A percentile compares a stretch with the other conserved stretches of the same genome.
Evolutionary conservation across 2,329 filamentous ascomycete species (phyloP).

Genomic region (Fusarium sarcochroum): DNA sequence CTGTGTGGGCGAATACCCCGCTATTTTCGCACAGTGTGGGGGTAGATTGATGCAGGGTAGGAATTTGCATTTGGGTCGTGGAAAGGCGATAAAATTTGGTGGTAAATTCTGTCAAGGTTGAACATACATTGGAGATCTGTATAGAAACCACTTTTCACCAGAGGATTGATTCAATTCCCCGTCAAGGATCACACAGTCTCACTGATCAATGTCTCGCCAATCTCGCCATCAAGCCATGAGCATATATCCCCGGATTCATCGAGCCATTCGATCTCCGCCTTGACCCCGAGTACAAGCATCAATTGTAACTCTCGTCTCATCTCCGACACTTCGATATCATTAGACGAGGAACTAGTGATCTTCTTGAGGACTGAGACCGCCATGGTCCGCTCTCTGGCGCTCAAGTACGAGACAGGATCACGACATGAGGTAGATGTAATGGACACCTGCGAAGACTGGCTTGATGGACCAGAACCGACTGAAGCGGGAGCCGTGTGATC

Average conservation of each 20-base stretch:
- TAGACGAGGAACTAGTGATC: slow-evolving; percentile 48
- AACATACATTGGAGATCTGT: too few species aligned
- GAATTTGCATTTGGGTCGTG: background rate
- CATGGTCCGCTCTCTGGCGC: slow-evolving; percentile 68
- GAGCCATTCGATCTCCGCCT: slow-evolving; percentile 82
- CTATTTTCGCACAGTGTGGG: slow-evolving; percentile 55
- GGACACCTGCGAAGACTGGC: slow-evolving; percentile 32
- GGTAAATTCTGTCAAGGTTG: background rate
- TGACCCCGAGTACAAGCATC: slow-evolving; percentile 81
- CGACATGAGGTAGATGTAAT: slow-evolving; percentile 48
- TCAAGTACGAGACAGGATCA: slow-evolving; percentile 59
- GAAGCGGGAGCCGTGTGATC: background rate
- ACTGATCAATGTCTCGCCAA: slow-evolving; percentile 45
- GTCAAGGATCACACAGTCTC: too few species aligned
- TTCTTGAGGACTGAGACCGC: slow-evolving; percentile 68
- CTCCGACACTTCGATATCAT: slow-evolving; percentile 53
- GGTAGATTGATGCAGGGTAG: slow-evolving; percentile 44
- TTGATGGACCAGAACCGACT: background rate
- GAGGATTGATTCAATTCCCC: too few species aligned
- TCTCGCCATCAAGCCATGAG: slow-evolving; percentile 63
- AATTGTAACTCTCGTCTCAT: slow-evolving; percentile 73
- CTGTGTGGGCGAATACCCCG: slow-evolving; percentile 54
- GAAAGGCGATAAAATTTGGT: too few species aligned
- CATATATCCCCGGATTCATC: slow-evolving; percentile 68
- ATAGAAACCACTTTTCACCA: too few species aligned